Evolutionary conservation across 768 basidiomycete genomes (phyloP), one percentile per base, ranked within the genome.

Genomic region (Tricholoma furcatifolium): DNA sequence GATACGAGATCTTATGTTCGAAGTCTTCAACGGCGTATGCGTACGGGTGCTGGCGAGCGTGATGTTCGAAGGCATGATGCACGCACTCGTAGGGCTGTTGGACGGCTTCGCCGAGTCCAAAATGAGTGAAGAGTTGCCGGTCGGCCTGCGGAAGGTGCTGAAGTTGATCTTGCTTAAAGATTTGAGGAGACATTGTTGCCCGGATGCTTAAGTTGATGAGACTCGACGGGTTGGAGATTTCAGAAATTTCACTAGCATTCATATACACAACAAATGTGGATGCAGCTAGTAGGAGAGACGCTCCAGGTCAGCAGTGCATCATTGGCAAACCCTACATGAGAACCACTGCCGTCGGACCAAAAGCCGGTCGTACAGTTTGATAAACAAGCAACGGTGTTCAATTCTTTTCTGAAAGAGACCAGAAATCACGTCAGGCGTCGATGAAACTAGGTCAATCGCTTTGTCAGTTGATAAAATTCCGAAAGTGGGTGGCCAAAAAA

Each of bases 251-350:
- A 14, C 30, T 56, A 59, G 20, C 74, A 77, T 53, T 78, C 71
- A 54, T 66, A 65, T 47, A 73, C 73, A 60, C 82, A 82, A 12
- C 80, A 80, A 53, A 80, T 75, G 58, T 82, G 80, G 32, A 82
- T 69, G 58, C 75, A 78, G 51, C 65, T 63, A 82, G 24, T 4
- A 31, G 27, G 12, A 17, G 24, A 44, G 23, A 44, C 27, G 42
- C 43, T 44, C 8, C 43, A 44, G 24, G 6, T 6, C 14, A 15
- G 43, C 43, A 44, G 43, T 44, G 24, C 23, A 44, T 27, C 43
- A 44, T 44, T 44, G 23, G 20, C 24, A 30, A 44, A 14, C 43
- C 27, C 17, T 44, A 27, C 43, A 27, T 30, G 24, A 44, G 15
- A 11, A 31, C 43, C 27, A 27, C 27, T 27, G 27, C 27, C 7